Evolutionary conservation across 202 grass and related monocot species (phyloP).

Genomic region (Zizania palustris): DNA sequence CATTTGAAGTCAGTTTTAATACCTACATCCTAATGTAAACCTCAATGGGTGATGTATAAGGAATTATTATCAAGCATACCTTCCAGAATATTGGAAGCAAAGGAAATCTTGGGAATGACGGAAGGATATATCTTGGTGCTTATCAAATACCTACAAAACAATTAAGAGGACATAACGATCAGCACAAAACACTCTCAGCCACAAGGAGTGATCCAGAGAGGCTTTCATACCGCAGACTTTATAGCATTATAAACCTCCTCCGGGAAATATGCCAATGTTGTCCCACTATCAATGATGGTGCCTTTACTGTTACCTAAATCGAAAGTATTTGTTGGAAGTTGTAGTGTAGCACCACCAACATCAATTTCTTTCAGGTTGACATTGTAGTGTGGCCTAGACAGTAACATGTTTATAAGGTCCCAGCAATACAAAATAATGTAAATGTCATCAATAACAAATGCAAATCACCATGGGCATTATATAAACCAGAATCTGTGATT

Average conservation of each 20-base stretch:
- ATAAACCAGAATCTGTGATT: background rate
- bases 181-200: background rate
- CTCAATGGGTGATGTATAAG: background rate
- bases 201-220: slow-evolving; percentile 16
- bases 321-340: slow-evolving; percentile 68
- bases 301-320: slow-evolving; percentile 53
- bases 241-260: slow-evolving; percentile 61
- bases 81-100: slow-evolving; percentile 84
- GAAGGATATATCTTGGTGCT: slow-evolving; percentile 51
- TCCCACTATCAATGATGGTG: slow-evolving; percentile 94
- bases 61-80: slow-evolving; percentile 43
- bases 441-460: slow-evolving; percentile 18
- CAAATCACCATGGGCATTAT: slow-evolving; percentile 5
- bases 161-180: slow-evolving; percentile 1
- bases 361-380: slow-evolving; percentile 73
- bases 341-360: slow-evolving; percentile 66
- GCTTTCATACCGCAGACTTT: slow-evolving; percentile 50
- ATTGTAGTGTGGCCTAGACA: slow-evolving; percentile 81
- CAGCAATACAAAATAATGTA: background rate
- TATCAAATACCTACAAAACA: slow-evolving; percentile 66
- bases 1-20: slow-evolving; percentile 8
- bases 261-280: slow-evolving; percentile 87
- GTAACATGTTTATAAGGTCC: slow-evolving; percentile 28
- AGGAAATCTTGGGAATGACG: slow-evolving; percentile 55
- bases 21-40: slow-evolving; percentile 5